A percentile compares a stretch with the other conserved stretches of the same genome.
phyloP scores from a whole-genome alignment of 1,284 basidiomycete species.

The Ustilago sp. region DNA sequence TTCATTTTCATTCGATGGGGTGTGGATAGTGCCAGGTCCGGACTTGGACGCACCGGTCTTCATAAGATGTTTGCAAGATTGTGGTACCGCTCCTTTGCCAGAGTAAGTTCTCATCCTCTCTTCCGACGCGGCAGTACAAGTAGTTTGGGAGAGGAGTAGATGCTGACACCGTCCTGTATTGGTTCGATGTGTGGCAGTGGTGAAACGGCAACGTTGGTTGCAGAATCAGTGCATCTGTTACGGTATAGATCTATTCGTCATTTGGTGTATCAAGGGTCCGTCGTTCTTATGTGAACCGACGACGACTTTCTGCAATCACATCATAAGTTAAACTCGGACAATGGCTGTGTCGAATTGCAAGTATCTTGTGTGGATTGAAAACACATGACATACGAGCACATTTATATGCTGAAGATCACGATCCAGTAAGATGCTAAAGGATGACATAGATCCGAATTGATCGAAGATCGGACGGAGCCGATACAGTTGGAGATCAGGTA shows the following conservation, averaged over 20 bases:
- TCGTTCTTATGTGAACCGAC: constrained; percentile 54
- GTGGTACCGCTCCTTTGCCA: constrained; percentile 51
- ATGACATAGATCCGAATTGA: too few relatives aligned
- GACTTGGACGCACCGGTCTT: constrained; percentile 64
- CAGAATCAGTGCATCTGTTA: constrained; percentile 61
- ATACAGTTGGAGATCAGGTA: too few relatives aligned
- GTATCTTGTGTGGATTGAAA: neutral
- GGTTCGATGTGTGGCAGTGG: constrained; percentile 25
- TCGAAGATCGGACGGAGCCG: too few relatives aligned
- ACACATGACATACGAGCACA: too few relatives aligned
- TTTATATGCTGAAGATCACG: too few relatives aligned
- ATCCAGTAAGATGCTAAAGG: too few relatives aligned
- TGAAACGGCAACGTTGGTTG: constrained; percentile 44
- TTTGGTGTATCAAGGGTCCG: constrained; percentile 51
- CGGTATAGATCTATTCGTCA: constrained; percentile 57
- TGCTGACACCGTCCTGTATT: neutral
- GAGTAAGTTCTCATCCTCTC: constrained; percentile 48
- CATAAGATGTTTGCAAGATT: constrained; percentile 60
- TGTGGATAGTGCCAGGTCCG: constrained; percentile 49
- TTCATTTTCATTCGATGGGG: neutral
- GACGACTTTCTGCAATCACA: neutral
- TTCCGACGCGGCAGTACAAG: neutral
- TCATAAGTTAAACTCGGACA: neutral
- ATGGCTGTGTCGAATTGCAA: neutral
- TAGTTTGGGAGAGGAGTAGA: neutral